Base-by-base conservation (phyloP, 176 grass and related monocot species). In the Pontederia crassipes region DNA sequence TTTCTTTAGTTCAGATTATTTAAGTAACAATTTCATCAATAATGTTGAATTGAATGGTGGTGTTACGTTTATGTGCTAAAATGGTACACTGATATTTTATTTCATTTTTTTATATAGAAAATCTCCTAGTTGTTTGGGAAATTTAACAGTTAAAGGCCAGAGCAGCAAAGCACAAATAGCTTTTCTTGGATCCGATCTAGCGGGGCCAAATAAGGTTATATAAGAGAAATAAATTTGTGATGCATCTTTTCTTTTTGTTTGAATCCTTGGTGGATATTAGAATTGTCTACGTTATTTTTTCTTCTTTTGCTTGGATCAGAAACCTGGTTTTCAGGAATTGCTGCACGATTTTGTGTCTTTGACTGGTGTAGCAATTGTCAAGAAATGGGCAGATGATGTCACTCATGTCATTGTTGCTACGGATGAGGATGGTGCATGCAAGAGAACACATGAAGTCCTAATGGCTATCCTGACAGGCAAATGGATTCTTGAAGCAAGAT, bases 391-490 rank as follows among this genome's bases (percentile, higher is more conserved):
- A 61, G 12, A 10, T 3, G 51, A 77, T 60, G 74, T 60, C 11
- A 69, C 74, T 8, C 74, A 77, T 69, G 55, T 77, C 35, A 60
- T 77, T 17, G 40, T 9, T 8, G 60, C 52, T 5, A 57, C 54
- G 7, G 14, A 14, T 54, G 17, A 48, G 6, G 20, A 8, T 52
- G 49, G 17, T 51, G 16, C 32, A 9, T 62, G 40, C 46, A 47
- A 14, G 2, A 68, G 45, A 67, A 57, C 64, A 47, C n/a, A 77
- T 11, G 45, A 77, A 48, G 47, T 69, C 64, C 57, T 77, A 47
- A 61, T 77, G 64, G 65, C 74, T 46, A 69, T 77, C 26, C 69
- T 69, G 64, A 57, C 45, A 10, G 56, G 64, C 35, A 69, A 57
- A 49, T 69, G 74, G 64, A 52, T 77, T n/a, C 46, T 77, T 15